Percentiles rank a stretch among this genome's conserved stretches.
Conservation (phyloP, 352 stramenopile genomes). For the Thalassiosira exigua region DNA sequence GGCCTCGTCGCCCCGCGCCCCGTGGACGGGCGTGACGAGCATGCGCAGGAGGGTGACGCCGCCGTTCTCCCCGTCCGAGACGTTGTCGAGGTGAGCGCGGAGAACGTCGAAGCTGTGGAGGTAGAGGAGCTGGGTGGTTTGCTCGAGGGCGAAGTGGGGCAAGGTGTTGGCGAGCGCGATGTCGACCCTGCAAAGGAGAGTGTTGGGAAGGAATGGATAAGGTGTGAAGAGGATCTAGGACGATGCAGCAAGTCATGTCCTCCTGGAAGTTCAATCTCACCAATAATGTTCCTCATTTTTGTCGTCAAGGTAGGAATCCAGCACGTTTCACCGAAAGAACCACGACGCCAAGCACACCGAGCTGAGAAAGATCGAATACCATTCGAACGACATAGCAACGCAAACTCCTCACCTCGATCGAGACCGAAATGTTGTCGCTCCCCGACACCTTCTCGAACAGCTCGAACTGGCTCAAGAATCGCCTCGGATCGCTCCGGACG, state of each 20-base stretch:
- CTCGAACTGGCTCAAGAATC: conserved; percentile 78
- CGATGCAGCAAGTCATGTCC: too few relatives aligned
- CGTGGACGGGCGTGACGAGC: conserved; percentile 74
- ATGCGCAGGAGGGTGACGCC: conserved; percentile 86
- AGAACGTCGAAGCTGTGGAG: conserved; percentile 94
- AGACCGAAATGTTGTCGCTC: conserved; percentile 75
- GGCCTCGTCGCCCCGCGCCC: conserved; percentile 46
- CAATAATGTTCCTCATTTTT: conserved; percentile 73
- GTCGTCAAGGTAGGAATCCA: conserved; percentile 56
- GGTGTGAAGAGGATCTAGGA: too few relatives aligned
- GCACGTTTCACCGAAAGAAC: conserved; percentile 2
- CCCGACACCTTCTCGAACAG: conserved; percentile 81
- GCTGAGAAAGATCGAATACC: conserved; percentile 7
- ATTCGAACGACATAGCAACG: not conserved
- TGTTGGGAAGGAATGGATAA: too few relatives aligned
- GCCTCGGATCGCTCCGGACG: conserved; percentile 62
- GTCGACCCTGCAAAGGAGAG: too few relatives aligned
- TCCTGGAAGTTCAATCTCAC: conserved; percentile 55
- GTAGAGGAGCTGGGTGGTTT: conserved; percentile 85
- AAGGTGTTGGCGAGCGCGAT: conserved; percentile 83
- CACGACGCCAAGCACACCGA: not conserved
- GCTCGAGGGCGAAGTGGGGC: conserved; percentile 80
- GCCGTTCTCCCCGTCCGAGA: conserved; percentile 90
- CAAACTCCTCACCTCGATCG: conserved; percentile 62
- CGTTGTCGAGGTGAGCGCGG: conserved; percentile 93